These are phyloP conservation scores for Asclepias syriaca DNA, from an alignment of 257 asterid species.

Conservation along the genomic window DNA sequence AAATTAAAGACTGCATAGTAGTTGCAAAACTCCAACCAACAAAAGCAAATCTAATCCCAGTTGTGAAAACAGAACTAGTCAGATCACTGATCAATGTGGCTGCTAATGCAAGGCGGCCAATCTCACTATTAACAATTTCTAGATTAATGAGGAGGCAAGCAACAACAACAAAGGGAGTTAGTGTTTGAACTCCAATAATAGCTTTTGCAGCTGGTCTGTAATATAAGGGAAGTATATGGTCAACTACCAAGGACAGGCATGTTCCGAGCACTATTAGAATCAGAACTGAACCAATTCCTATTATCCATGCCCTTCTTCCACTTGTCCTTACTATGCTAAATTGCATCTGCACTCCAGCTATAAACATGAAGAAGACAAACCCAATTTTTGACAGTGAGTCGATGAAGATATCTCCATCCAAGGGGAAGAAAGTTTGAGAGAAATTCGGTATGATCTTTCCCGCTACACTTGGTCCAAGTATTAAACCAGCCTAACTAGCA, in stretches of 20 bases:
- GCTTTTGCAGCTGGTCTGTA: constrained; percentile 40
- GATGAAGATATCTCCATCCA: constrained; percentile 47
- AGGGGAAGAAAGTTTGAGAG: constrained; percentile 38
- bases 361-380: constrained; percentile 65
- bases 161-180: constrained; percentile 67
- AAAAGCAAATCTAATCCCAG: constrained; percentile 4
- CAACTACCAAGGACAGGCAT: neutral
- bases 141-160: constrained; percentile 77
- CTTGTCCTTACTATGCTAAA: constrained; percentile 47
- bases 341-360: constrained; percentile 83
- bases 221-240: constrained; percentile 9
- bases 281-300: constrained; percentile 45
- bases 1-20: constrained; percentile 26
- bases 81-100: constrained; percentile 64
- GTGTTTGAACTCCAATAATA: constrained; percentile 39
- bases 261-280: constrained; percentile 37
- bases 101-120: constrained; percentile 81
- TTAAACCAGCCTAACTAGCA: constrained; percentile 59
- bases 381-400: constrained; percentile 63
- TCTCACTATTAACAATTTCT: constrained; percentile 77
- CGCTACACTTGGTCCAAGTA: constrained; percentile 63
- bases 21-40: constrained; percentile 2
- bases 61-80: constrained; percentile 28
- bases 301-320: constrained; percentile 71
- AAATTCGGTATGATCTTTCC: constrained; percentile 29